Percentiles rank a stretch among this genome's conserved stretches.
phyloP scores from a whole-genome alignment of 805 yeast genomes.

The Kurtzmaniella fragi region DNA sequence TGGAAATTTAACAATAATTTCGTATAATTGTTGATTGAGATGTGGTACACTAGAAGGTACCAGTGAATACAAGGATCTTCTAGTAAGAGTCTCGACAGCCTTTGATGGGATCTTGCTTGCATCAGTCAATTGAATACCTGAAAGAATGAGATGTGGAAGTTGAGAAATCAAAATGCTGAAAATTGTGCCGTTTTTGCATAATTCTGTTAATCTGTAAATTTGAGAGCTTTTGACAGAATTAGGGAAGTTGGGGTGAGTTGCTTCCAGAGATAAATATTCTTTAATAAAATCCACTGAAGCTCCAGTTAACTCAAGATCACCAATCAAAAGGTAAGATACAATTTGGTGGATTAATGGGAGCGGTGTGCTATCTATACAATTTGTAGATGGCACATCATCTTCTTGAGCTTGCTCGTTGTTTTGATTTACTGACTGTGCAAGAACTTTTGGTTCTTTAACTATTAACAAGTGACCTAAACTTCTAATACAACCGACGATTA shows the following conservation, averaged over 20 bases:
- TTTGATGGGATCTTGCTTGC: constrained; percentile 18
- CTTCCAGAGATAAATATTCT: constrained; percentile 68
- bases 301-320: constrained; percentile 66
- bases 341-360: constrained; percentile 45
- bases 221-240: constrained; percentile 28
- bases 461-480: constrained; percentile 74
- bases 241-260: constrained; percentile 26
- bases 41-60: constrained; percentile 65
- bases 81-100: constrained; percentile 35
- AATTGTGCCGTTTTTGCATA: constrained; percentile 45
- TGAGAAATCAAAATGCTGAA: constrained; percentile 50
- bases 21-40: constrained; percentile 49
- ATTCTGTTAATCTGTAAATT: constrained; percentile 39
- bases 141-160: constrained; percentile 52
- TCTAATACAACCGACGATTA: constrained; percentile 65
- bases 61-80: constrained; percentile 41
- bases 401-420: constrained; percentile 9
- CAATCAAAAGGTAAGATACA: constrained; percentile 53
- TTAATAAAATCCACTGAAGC: constrained; percentile 79
- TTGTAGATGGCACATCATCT: constrained; percentile 16
- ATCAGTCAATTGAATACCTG: constrained; percentile 32
- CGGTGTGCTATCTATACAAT: constrained; percentile 36
- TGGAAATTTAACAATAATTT: constrained; percentile 56
- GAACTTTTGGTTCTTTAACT: constrained; percentile 15
- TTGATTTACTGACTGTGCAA: constrained; percentile 3